Evolutionary conservation across 257 asterid species (phyloP).

Genomic region (Solanum tacnaense): DNA sequence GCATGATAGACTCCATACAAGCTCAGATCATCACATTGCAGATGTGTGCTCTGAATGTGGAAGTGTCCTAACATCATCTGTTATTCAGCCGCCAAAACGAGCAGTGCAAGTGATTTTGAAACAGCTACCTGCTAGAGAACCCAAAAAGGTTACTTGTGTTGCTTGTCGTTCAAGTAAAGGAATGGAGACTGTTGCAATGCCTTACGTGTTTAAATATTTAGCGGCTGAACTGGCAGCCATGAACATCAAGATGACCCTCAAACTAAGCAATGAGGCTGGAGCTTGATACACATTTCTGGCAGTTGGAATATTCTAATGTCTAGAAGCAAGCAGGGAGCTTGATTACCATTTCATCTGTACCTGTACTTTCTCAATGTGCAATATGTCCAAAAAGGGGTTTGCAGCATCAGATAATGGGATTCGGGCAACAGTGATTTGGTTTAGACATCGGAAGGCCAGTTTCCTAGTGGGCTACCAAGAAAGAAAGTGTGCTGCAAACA

Average conservation of each 20-base stretch:
- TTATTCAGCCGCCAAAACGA: conserved; percentile 35
- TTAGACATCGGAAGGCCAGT: neutral
- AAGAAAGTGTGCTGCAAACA: neutral
- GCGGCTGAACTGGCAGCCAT: conserved; percentile 95
- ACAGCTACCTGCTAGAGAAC: conserved; percentile 47
- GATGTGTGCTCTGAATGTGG: conserved; percentile 88
- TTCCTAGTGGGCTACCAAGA: neutral
- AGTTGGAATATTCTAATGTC: neutral
- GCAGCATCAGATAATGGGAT: neutral
- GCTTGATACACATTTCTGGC: conserved; percentile 15
- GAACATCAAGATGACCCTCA: conserved; percentile 79
- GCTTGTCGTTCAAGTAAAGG: conserved; percentile 73
- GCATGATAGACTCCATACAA: conserved; percentile 87
- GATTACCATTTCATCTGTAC: neutral
- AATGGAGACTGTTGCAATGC: conserved; percentile 98
- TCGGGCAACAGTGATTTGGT: neutral
- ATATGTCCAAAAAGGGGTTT: neutral
- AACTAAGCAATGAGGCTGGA: conserved; percentile 45
- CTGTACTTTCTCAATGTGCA: neutral
- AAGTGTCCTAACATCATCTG: conserved; percentile 65
- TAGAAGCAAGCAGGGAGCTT: neutral
- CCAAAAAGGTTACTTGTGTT: conserved; percentile 57
- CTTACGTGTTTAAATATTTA: conserved; percentile 76
- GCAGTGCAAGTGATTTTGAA: conserved; percentile 36
- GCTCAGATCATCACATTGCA: conserved; percentile 89